These are phyloP conservation scores for Aureobasidium namibiae DNA, from an alignment of 2,329 filamentous ascomycete species.

Conservation along the genomic window DNA sequence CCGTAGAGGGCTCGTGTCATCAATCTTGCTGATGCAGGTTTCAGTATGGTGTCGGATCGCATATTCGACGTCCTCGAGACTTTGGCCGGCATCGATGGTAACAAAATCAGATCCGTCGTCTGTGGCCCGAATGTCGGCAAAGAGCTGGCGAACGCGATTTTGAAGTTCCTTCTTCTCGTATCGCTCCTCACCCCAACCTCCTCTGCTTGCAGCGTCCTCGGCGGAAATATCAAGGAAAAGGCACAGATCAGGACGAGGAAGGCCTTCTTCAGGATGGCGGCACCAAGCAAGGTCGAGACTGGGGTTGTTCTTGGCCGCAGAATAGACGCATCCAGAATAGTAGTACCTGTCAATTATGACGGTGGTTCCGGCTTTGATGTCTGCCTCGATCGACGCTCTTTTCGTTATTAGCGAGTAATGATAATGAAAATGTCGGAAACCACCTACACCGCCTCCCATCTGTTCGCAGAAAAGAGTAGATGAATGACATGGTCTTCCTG, in stretches of 20 bases:
- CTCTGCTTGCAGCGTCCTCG: constrained; percentile 61
- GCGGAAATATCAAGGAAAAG: constrained; percentile 79
- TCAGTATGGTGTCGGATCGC: constrained; percentile 23
- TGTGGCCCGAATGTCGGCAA: constrained; percentile 45
- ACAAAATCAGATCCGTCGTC: constrained; percentile 45
- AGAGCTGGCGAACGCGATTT: constrained; percentile 64
- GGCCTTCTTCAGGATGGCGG: constrained; percentile 70
- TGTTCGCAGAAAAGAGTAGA: constrained; percentile 80
- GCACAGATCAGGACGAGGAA: constrained; percentile 80
- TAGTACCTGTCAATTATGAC: constrained; percentile 90
- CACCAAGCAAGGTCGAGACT: constrained; percentile 69
- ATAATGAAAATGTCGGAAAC: background rate
- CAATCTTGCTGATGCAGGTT: constrained; percentile 11
- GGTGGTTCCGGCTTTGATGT: constrained; percentile 58
- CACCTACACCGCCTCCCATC: constrained; percentile 61
- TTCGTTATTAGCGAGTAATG: background rate
- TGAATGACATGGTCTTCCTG: constrained; percentile 87
- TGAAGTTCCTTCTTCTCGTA: constrained; percentile 87
- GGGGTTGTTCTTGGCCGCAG: constrained; percentile 73
- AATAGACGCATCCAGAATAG: constrained; percentile 90
- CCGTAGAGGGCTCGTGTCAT: constrained; percentile 9
- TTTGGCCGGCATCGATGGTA: constrained; percentile 46
- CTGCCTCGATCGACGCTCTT: constrained; percentile 29
- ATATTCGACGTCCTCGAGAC: constrained; percentile 43
- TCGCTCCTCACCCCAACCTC: constrained; percentile 81